phyloP scores from a whole-genome alignment of 495 filamentous ascomycete species.

The Penicillium desertorum region DNA sequence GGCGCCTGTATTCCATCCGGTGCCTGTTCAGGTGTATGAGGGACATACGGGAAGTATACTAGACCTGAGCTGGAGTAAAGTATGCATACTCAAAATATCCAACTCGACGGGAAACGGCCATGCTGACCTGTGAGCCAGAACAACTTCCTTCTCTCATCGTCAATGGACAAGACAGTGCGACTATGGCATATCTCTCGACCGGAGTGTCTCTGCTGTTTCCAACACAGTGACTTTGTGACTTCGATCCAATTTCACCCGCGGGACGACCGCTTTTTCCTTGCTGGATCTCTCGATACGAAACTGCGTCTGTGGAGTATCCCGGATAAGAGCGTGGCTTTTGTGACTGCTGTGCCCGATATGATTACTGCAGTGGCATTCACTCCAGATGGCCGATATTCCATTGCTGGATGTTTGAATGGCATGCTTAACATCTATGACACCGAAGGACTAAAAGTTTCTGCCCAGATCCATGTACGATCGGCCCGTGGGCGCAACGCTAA shows the following conservation, averaged over 20 bases:
- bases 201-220: slow-evolving; percentile 93
- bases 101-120: not conserved
- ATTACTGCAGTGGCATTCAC: slow-evolving; percentile 93
- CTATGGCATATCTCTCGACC: slow-evolving; percentile 86
- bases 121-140: slow-evolving; percentile 54
- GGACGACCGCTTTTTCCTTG: slow-evolving; percentile 96
- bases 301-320: slow-evolving; percentile 95
- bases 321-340: slow-evolving; percentile 90
- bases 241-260: slow-evolving; percentile 91
- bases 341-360: slow-evolving; percentile 77
- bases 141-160: slow-evolving; percentile 93
- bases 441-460: slow-evolving; percentile 79
- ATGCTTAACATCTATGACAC: slow-evolving; percentile 93
- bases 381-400: slow-evolving; percentile 85
- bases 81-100: slow-evolving; percentile 30
- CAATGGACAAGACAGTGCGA: slow-evolving; percentile 97
- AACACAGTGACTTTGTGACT: slow-evolving; percentile 95
- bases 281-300: slow-evolving; percentile 90
- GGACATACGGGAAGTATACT: slow-evolving; percentile 87
- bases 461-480: slow-evolving; percentile 86
- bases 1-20: slow-evolving; percentile 85
- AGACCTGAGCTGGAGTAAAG: slow-evolving; percentile 96
- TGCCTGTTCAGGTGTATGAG: slow-evolving; percentile 73
- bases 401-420: slow-evolving; percentile 85
- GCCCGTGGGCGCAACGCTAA: slow-evolving; percentile 90